These are phyloP conservation scores for Sclerotinia spermophila DNA, from an alignment of 2,329 filamentous ascomycete genomes.

Conservation along the genomic window DNA sequence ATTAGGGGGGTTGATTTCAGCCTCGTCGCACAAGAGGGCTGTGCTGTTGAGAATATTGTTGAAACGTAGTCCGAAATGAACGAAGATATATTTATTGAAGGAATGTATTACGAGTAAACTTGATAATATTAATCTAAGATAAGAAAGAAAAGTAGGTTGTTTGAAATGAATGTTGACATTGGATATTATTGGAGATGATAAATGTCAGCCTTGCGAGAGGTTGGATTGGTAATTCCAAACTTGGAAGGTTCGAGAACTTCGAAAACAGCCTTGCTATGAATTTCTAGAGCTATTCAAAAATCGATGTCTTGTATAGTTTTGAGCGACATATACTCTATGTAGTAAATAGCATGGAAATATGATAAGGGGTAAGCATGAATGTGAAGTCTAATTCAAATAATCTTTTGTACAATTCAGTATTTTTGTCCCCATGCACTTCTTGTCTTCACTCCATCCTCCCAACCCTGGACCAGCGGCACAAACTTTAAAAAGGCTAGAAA, in stretches of 20 bases:
- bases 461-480: background rate
- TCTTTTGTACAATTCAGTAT: conserved; percentile 20
- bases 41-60: background rate
- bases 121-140: background rate
- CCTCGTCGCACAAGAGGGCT: background rate
- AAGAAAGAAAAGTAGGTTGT: background rate
- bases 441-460: background rate
- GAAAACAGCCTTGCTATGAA: background rate
- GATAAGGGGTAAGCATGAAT: background rate
- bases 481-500: conserved; percentile 15
- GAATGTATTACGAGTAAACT: background rate
- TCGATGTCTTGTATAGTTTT: background rate
- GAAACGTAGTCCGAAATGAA: background rate
- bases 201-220: conserved; percentile 1
- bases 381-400: conserved; percentile 15
- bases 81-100: background rate
- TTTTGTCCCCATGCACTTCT: conserved; percentile 8
- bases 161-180: background rate
- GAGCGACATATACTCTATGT: background rate
- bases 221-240: conserved; percentile 11
- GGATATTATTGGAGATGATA: background rate
- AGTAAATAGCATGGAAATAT: background rate
- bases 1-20: background rate
- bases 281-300: background rate
- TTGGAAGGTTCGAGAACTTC: conserved; percentile 11